Evolutionary conservation across 2,329 filamentous ascomycete genomes (phyloP).

Genomic region (Plenodomus lindquistii): DNA sequence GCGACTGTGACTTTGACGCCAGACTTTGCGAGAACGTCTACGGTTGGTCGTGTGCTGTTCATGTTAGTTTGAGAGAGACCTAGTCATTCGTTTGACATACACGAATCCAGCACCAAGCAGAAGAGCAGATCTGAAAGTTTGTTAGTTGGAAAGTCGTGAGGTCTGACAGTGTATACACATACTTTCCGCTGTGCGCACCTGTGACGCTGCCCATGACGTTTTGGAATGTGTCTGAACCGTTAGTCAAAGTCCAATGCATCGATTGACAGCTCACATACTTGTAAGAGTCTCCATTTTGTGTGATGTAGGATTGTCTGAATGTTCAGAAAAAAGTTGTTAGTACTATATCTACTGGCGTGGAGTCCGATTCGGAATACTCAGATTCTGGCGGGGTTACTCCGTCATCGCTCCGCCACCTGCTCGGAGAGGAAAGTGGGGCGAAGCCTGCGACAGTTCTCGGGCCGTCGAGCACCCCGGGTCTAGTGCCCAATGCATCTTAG

Average conservation of each 20-base stretch:
- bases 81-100: slow-evolving; percentile 18
- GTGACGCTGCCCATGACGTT: slow-evolving; percentile 33
- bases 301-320: slow-evolving; percentile 12
- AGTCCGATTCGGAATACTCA: slow-evolving; percentile 39
- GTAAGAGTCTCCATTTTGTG: slow-evolving; percentile 45
- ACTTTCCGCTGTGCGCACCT: slow-evolving; percentile 39
- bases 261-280: slow-evolving; percentile 18
- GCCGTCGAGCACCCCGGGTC: slow-evolving; percentile 1
- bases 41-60: slow-evolving; percentile 56
- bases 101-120: slow-evolving; percentile 47
- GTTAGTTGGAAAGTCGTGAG: slow-evolving; percentile 15
- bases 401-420: slow-evolving; percentile 39
- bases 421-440: slow-evolving; percentile 22
- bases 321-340: slow-evolving; percentile 15
- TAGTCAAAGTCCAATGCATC: not conserved
- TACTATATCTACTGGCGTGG: slow-evolving; percentile 29
- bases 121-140: slow-evolving; percentile 36
- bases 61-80: slow-evolving; percentile 11
- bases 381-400: slow-evolving; percentile 33
- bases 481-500: slow-evolving; percentile 4
- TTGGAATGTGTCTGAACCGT: slow-evolving; percentile 36
- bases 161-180: slow-evolving; percentile 15
- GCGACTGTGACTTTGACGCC: slow-evolving; percentile 66
- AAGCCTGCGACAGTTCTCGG: not conserved
- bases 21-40: slow-evolving; percentile 61